phyloP scores from a whole-genome alignment of 345 rosid species.

The Litchi chinensis region DNA sequence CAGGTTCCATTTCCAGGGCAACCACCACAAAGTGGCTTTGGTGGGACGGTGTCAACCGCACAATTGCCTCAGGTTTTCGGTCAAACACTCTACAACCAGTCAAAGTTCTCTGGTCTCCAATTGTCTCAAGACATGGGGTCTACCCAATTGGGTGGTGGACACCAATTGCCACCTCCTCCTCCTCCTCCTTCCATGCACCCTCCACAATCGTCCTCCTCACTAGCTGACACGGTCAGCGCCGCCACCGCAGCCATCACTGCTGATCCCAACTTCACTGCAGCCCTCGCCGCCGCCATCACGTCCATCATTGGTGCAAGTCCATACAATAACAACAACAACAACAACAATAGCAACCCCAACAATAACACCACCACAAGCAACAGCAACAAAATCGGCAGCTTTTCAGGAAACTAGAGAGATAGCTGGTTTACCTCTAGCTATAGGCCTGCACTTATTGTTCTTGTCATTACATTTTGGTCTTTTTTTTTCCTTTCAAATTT shows the following conservation, averaged over 20 bases:
- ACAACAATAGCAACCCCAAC: constrained; percentile 12
- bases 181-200: constrained; percentile 29
- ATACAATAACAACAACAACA: constrained; percentile 30
- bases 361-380: constrained; percentile 28
- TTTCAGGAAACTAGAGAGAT: constrained; percentile 26
- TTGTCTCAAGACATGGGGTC: constrained; percentile 53
- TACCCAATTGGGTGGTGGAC: constrained; percentile 36
- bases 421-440: background rate
- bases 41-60: constrained; percentile 25
- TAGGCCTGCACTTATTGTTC: background rate
- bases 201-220: constrained; percentile 28
- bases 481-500: background rate
- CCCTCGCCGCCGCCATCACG: constrained; percentile 85
- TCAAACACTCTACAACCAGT: constrained; percentile 76
- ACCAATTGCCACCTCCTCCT: constrained; percentile 21
- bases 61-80: constrained; percentile 65
- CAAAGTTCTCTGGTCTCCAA: constrained; percentile 90
- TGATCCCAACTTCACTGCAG: constrained; percentile 93
- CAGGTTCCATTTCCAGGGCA: constrained; percentile 45
- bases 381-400: constrained; percentile 29
- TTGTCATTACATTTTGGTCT: background rate
- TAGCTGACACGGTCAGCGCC: constrained; percentile 63
- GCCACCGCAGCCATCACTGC: constrained; percentile 89
- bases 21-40: constrained; percentile 30
- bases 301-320: constrained; percentile 64